These are phyloP conservation scores for Pythium biforme DNA, from an alignment of 352 stramenopile species.

Conservation along the genomic window DNA sequence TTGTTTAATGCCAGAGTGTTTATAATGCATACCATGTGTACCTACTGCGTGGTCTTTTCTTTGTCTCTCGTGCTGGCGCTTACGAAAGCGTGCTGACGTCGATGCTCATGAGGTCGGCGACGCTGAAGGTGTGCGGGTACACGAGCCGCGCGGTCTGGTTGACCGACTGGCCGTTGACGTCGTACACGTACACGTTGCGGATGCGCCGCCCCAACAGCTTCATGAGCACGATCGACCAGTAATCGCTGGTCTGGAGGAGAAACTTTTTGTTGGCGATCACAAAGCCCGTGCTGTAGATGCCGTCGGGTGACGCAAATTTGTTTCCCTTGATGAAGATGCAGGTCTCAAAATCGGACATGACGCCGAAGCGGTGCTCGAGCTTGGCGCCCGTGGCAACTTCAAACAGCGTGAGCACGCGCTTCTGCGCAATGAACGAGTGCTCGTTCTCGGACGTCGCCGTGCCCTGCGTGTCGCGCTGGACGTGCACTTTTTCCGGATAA, in stretches of 20 bases:
- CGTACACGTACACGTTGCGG: slow-evolving; percentile 33
- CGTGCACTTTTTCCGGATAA: slow-evolving; percentile 18
- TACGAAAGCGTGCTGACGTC: slow-evolving; percentile 20
- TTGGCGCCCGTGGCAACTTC: slow-evolving; percentile 31
- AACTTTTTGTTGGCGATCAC: slow-evolving; percentile 42
- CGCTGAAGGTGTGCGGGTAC: slow-evolving; percentile 31
- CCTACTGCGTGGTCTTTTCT: neutral
- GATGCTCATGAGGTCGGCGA: slow-evolving; percentile 25
- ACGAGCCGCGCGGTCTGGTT: slow-evolving; percentile 26
- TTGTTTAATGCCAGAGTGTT: neutral
- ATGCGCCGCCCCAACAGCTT: slow-evolving; percentile 26
- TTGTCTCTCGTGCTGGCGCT: neutral
- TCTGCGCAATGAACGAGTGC: slow-evolving; percentile 11
- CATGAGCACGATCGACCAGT: slow-evolving; percentile 34
- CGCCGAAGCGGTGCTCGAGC: slow-evolving; percentile 27
- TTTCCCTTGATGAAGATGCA: slow-evolving; percentile 34
- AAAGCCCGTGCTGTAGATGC: slow-evolving; percentile 34
- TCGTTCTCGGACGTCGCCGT: slow-evolving; percentile 19
- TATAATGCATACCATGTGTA: neutral
- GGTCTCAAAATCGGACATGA: slow-evolving; percentile 31
- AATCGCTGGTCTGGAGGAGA: slow-evolving; percentile 31
- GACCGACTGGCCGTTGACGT: slow-evolving; percentile 27
- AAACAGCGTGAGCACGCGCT: slow-evolving; percentile 30
- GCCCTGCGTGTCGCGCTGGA: slow-evolving; percentile 2
- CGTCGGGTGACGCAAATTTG: slow-evolving; percentile 33